These are phyloP conservation scores for Dichotomopilus funicola DNA, from an alignment of 2,329 filamentous ascomycete species.

Conservation along the genomic window DNA sequence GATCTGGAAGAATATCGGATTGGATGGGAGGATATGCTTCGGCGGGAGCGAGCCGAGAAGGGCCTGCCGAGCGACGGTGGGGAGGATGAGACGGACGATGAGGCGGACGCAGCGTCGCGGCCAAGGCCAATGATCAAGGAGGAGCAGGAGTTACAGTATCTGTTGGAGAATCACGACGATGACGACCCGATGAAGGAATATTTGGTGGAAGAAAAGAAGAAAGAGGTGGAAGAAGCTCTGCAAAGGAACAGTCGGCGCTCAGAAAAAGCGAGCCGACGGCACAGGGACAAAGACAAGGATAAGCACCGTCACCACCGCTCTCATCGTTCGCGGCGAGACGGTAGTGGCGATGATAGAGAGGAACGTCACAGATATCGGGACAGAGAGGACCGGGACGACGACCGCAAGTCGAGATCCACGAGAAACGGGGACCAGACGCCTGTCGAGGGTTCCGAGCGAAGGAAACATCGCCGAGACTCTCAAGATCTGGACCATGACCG, in stretches of 20 bases:
- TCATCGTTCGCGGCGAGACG: slow-evolving; percentile 18
- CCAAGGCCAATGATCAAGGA: slow-evolving; percentile 64
- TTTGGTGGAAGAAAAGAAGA: slow-evolving; percentile 83
- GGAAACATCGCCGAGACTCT: slow-evolving; percentile 7
- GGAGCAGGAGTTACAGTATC: slow-evolving; percentile 67
- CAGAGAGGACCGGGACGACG: slow-evolving; percentile 18
- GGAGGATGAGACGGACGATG: slow-evolving; percentile 39
- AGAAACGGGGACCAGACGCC: slow-evolving; percentile 31
- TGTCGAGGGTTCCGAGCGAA: slow-evolving; percentile 13
- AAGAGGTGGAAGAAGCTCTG: slow-evolving; percentile 70
- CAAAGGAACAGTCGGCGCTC: slow-evolving; percentile 45
- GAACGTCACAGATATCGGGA: slow-evolving; percentile 23
- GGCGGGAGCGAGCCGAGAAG: slow-evolving; percentile 40
- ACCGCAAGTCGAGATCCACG: slow-evolving; percentile 29
- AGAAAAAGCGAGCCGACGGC: slow-evolving; percentile 43
- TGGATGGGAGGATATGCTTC: slow-evolving; percentile 54
- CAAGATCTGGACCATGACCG: slow-evolving; percentile 11
- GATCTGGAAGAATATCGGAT: slow-evolving; percentile 54
- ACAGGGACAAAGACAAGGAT: slow-evolving; percentile 27
- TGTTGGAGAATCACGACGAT: slow-evolving; percentile 79
- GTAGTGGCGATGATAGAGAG: slow-evolving; percentile 26
- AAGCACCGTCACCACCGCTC: slow-evolving; percentile 15
- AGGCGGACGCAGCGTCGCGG: slow-evolving; percentile 31
- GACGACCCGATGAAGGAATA: slow-evolving; percentile 97
- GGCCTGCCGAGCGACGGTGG: slow-evolving; percentile 37